Evolutionary conservation across 352 stramenopile species (phyloP), one percentile per base, ranked within the genome.

Genomic region (Phytophthora cactorum): DNA sequence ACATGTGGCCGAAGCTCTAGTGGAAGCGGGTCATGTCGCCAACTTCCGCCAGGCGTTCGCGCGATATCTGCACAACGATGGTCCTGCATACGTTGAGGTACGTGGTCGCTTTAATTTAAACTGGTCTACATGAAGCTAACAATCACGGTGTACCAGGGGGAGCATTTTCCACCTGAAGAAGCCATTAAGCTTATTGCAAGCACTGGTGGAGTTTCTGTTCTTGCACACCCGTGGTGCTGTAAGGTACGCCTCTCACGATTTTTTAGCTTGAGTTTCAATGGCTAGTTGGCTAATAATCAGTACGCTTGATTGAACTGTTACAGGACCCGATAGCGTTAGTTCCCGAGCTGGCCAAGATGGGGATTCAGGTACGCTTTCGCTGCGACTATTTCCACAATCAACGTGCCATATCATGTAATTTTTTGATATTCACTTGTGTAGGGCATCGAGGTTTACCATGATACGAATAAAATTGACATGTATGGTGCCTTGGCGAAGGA

Each of bases 221-320:
- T 96, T n/a, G 88, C 88, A 0, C 88, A 96, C 52, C 88, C 88
- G 17, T 96, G 88, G 88, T 94, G 86, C 55, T 96, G 84, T 63
- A 96, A 94, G 63, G 83, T 90, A 62, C 4, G 56, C 27, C 51
- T 60, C 2, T 17, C 29, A 32, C 17, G 31, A 55, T 43, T 27
- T 3, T 3, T 12, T 22, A 22, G 22, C 32, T 34, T 52, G 45
- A 43, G 36, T 56, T 39, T 47, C 3, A 25, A 27, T 47, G 17
- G 34, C 5, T 17, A 41, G 52, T n/a, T 22, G n/a, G 14, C 12
- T 47, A 25, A 9, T 29, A 29, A 0, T 22, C 22, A 22, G 22
- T 22, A 22, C 12, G 12, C 10, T 52, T 41, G 39, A 29, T 49
- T 60, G 5, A 11, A 51, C 54, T 15, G 8, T 46, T 44, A 25